Evolutionary conservation across 1,284 basidiomycete species (phyloP).

Genomic region (Apiotrichum sp.): DNA sequence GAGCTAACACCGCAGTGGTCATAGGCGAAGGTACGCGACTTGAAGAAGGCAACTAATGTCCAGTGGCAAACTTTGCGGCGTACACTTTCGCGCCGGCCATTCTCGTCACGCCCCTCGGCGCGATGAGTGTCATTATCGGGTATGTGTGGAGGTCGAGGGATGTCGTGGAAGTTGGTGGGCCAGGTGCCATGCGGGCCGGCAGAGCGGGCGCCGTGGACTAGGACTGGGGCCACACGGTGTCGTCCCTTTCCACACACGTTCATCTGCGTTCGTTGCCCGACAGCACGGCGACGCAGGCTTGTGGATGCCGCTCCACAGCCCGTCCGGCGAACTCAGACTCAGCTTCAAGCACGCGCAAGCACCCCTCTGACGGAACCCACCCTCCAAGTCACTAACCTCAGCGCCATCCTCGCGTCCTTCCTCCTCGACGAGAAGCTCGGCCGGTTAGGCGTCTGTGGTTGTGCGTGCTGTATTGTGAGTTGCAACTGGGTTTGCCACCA

Average conservation of each 20-base stretch:
- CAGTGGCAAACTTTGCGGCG: conserved; percentile 97
- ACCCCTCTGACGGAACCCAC: not conserved
- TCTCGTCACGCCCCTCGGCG: conserved; percentile 91
- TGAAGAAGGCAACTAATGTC: not conserved
- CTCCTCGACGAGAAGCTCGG: conserved; percentile 90
- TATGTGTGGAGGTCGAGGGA: conserved; percentile 35
- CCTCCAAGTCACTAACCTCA: conserved; percentile 34
- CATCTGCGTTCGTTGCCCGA: too few species aligned
- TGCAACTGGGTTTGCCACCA: not conserved
- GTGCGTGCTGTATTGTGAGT: conserved; percentile 67
- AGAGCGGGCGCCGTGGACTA: too few species aligned
- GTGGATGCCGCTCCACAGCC: too few species aligned
- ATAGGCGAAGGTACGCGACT: conserved; percentile 69
- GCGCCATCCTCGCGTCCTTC: conserved; percentile 87
- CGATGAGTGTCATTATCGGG: conserved; percentile 96
- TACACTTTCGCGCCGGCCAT: conserved; percentile 98
- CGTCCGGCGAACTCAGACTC: too few species aligned
- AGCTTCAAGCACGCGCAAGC: too few species aligned
- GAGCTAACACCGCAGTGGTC: conserved; percentile 57
- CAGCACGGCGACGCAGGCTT: too few species aligned
- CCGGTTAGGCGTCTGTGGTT: conserved; percentile 85
- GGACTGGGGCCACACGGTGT: too few species aligned
- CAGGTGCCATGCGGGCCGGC: too few species aligned
- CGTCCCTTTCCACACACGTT: too few species aligned
- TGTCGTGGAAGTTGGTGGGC: not conserved